Evolutionary conservation across 306 rosid species (phyloP).

Genomic region (Delonix regia): DNA sequence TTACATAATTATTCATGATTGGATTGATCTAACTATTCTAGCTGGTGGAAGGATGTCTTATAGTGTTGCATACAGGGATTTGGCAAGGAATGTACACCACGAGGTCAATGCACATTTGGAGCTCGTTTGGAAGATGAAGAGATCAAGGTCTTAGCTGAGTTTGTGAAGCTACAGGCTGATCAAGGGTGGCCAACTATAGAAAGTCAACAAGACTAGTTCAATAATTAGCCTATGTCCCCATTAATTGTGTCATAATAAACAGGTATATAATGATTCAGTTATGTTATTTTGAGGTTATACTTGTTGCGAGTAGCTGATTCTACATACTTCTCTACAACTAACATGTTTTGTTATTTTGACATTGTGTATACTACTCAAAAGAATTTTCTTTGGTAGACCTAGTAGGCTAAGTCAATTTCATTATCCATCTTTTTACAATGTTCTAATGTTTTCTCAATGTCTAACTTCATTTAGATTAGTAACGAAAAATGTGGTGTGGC

Average conservation of each 20-base stretch:
- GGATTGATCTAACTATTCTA: background rate
- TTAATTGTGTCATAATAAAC: slow-evolving; percentile 6
- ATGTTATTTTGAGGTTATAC: background rate
- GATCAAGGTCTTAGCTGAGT: slow-evolving; percentile 79
- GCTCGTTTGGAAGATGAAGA: slow-evolving; percentile 89
- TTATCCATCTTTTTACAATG: too few species aligned
- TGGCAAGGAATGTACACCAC: slow-evolving; percentile 86
- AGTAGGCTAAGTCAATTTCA: too few species aligned
- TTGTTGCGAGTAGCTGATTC: background rate
- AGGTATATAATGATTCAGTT: background rate
- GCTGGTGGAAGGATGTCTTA: slow-evolving; percentile 3
- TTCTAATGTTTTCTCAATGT: too few species aligned
- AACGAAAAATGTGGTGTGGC: too few species aligned
- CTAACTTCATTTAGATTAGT: too few species aligned
- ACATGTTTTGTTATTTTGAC: background rate
- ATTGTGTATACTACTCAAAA: background rate
- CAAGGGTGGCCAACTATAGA: slow-evolving; percentile 75
- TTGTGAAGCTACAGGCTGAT: slow-evolving; percentile 88
- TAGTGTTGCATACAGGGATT: slow-evolving; percentile 60
- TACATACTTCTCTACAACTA: background rate
- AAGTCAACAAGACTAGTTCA: slow-evolving; percentile 42
- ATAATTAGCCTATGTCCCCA: background rate
- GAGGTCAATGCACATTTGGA: slow-evolving; percentile 96
- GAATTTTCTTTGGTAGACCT: background rate
- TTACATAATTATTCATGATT: background rate